phyloP scores from a whole-genome alignment of 2,329 filamentous ascomycete species.

The Aspergillus pseudonomiae region DNA sequence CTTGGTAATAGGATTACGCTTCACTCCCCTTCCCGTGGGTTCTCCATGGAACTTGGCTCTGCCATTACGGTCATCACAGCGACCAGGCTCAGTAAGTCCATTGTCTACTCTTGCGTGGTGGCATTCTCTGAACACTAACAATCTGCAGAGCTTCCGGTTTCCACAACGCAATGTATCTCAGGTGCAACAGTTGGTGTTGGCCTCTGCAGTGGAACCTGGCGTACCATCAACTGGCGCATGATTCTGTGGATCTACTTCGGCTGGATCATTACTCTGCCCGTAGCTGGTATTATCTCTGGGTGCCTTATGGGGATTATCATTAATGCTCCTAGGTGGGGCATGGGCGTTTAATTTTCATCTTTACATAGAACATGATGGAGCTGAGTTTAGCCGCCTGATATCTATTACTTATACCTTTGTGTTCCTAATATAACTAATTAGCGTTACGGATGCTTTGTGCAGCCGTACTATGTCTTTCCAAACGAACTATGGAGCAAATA shows the following conservation, averaged over 20 bases:
- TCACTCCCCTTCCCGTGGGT: constrained; percentile 23
- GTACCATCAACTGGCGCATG: constrained; percentile 27
- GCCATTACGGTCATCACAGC: constrained; percentile 23
- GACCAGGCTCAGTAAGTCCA: constrained; percentile 18
- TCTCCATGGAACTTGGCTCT: constrained; percentile 24
- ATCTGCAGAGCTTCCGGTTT: constrained; percentile 20
- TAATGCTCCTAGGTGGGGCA: constrained; percentile 22
- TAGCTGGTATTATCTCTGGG: constrained; percentile 20
- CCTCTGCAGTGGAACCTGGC: constrained; percentile 24
- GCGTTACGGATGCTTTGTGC: too few relatives aligned
- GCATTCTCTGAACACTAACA: background rate
- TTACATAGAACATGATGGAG: background rate
- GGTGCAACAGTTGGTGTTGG: constrained; percentile 24
- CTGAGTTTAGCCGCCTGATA: background rate
- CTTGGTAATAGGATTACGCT: constrained; percentile 24
- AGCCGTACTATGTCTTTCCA: too few relatives aligned
- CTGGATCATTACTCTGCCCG: constrained; percentile 23
- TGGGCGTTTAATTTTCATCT: constrained; percentile 2
- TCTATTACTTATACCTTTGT: too few relatives aligned
- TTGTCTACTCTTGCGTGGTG: background rate
- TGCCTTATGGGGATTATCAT: constrained; percentile 22
- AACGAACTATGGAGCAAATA: too few relatives aligned
- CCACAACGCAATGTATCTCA: constrained; percentile 24
- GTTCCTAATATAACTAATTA: too few relatives aligned
- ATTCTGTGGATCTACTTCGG: constrained; percentile 25